These are phyloP conservation scores for Penicillium sp. DNA, from an alignment of 2,329 filamentous ascomycete species.

Conservation along the genomic window DNA sequence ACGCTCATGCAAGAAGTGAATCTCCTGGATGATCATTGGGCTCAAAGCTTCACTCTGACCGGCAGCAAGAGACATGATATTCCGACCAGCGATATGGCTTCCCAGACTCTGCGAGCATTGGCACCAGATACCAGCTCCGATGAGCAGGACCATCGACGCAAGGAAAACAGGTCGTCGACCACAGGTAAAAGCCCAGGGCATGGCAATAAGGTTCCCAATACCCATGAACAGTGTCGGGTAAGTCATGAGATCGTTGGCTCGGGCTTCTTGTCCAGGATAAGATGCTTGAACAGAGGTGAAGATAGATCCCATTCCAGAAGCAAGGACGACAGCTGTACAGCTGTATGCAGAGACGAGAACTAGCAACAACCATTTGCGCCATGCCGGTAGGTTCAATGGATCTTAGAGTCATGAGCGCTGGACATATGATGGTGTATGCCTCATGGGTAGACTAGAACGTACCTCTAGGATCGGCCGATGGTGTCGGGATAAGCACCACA, in stretches of 20 bases:
- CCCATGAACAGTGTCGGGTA: slow-evolving; percentile 37
- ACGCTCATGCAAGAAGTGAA: slow-evolving; percentile 24
- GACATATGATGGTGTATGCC: neutral
- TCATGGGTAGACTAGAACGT: neutral
- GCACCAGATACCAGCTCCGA: slow-evolving; percentile 21
- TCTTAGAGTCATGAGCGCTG: slow-evolving; percentile 18
- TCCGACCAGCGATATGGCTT: slow-evolving; percentile 26
- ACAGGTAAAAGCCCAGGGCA: slow-evolving; percentile 23
- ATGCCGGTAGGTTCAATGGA: slow-evolving; percentile 21
- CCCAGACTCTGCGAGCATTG: slow-evolving; percentile 21
- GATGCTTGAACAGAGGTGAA: slow-evolving; percentile 26
- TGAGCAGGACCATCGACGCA: slow-evolving; percentile 19
- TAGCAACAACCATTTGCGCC: slow-evolving; percentile 21
- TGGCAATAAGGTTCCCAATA: slow-evolving; percentile 28
- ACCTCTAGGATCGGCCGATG: slow-evolving; percentile 22
- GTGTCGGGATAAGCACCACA: slow-evolving; percentile 21
- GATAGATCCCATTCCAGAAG: slow-evolving; percentile 49
- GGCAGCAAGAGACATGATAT: slow-evolving; percentile 23
- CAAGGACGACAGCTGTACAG: slow-evolving; percentile 24
- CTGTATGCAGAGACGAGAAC: slow-evolving; percentile 22
- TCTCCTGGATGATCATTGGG: slow-evolving; percentile 24
- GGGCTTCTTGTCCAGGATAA: slow-evolving; percentile 22
- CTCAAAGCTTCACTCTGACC: slow-evolving; percentile 23
- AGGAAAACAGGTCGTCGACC: slow-evolving; percentile 28
- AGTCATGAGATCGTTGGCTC: slow-evolving; percentile 45